Base-by-base conservation (phyloP, 192 early-diverging fungal species). In the Helicostylum pulchrum region DNA sequence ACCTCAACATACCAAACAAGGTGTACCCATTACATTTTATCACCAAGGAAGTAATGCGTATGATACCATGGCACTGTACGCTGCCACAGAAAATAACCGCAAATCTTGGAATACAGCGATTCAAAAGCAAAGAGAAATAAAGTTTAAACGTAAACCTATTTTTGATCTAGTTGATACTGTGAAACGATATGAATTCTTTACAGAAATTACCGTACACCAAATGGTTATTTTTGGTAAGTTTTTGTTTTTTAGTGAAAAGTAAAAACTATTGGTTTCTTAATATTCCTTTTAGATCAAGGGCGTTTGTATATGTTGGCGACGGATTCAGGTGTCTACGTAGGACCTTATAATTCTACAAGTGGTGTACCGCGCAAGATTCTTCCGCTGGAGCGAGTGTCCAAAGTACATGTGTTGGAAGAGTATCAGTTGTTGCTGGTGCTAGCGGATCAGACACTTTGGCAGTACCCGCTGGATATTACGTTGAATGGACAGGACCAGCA, bases 381-480 rank as follows among this genome's bases (percentile, higher is more conserved):
- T 20, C 77, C 79, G 34, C 50, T 93, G 23, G 91, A 93, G 58
- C 83, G 84, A 59, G 87, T 94, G 34, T 75, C 70, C 20, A 94
- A 97, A 74, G 81, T 98, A 30, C 89, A 95, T 71, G 88, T 94
- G 42, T 67, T 97, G 50, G 87, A 89, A 68, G 83, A 91, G 17
- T 83, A 82, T 66, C 84, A 88, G 44, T 82, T 93, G 53, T 62
- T 98, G 58, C 78, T 94, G 26, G 79, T 98, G n/a, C 77, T 96
- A 30, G 85, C 95, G 2, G 93, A 90, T 83, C 82, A 80, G 62
- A 72, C 72, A 45, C 75, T 88, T 51, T 83, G 76, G 55, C 71
- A 79, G 30, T 82, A 81, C 59, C 71, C 78, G 48, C 66, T 87
- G 43, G 83, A 85, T 57, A 74, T 77, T 32, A 70, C 85, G 4